phyloP scores from a whole-genome alignment of 2,329 filamentous ascomycete genomes.

The Paecilomyces dactylethromorphus region DNA sequence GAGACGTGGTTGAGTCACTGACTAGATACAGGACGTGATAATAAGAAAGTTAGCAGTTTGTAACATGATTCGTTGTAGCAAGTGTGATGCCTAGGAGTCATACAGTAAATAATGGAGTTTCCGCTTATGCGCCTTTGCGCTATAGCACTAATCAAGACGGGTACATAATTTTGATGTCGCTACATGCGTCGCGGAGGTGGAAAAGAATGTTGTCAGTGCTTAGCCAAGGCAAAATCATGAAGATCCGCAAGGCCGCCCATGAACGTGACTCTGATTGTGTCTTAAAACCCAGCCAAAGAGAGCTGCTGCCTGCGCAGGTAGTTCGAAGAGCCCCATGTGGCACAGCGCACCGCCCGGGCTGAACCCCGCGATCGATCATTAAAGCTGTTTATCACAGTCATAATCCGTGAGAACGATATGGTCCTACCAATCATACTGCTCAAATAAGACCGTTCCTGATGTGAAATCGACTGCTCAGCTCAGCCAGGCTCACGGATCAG shows the following conservation, averaged over 20 bases:
- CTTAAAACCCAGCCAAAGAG: not conserved
- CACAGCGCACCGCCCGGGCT: not conserved
- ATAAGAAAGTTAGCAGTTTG: not conserved
- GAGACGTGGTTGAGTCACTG: not conserved
- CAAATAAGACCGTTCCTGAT: no score
- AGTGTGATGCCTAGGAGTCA: not conserved
- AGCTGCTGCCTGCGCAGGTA: no score
- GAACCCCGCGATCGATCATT: not conserved
- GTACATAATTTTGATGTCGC: not conserved
- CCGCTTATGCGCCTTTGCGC: not conserved
- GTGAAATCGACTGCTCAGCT: no score
- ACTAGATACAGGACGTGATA: not conserved
- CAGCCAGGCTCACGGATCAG: no score
- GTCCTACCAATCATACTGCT: no score
- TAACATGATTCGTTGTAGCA: not conserved
- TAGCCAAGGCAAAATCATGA: not conserved
- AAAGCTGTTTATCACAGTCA: not conserved
- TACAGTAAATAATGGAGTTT: no score
- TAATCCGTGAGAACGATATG: no score
- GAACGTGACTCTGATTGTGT: not conserved
- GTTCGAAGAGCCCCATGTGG: no score
- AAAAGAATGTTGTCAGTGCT: not conserved
- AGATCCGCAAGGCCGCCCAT: not conserved
- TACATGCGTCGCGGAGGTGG: not conserved
- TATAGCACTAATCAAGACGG: not conserved